Percentiles rank a stretch among this genome's conserved stretches.
These are phyloP conservation scores for Helenozyma rhizophorensis DNA, from an alignment of 805 yeast species.

Conservation along the genomic window DNA sequence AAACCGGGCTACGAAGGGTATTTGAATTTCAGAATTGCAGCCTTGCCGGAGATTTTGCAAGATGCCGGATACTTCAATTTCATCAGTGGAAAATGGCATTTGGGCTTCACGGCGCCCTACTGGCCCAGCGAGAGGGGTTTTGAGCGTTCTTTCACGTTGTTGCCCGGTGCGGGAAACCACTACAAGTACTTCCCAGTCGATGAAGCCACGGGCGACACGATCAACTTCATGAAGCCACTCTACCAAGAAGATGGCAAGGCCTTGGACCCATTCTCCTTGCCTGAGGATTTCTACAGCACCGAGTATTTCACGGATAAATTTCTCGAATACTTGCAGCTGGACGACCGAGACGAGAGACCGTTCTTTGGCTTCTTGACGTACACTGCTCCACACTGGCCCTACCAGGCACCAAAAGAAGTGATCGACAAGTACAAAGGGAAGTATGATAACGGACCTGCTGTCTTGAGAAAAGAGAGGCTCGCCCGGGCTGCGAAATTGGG, in stretches of 20 bases:
- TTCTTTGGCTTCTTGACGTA: conserved; percentile 52
- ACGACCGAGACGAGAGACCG: conserved; percentile 40
- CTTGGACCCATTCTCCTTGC: conserved; percentile 35
- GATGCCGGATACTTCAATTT: conserved; percentile 50
- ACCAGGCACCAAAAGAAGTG: conserved; percentile 50
- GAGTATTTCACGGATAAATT: conserved; percentile 42
- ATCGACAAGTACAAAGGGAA: conserved; percentile 45
- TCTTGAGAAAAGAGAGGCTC: conserved; percentile 36
- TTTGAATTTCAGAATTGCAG: conserved; percentile 47
- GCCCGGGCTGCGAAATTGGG: conserved; percentile 41
- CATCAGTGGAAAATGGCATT: conserved; percentile 59
- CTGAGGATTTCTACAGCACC: conserved; percentile 47
- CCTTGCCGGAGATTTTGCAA: conserved; percentile 47
- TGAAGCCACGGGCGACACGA: conserved; percentile 20
- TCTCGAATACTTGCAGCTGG: conserved; percentile 30
- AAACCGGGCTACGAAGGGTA: conserved; percentile 57
- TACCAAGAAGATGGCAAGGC: conserved; percentile 36
- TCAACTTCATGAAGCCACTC: conserved; percentile 34
- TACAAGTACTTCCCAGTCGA: conserved; percentile 42
- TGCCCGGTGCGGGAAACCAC: conserved; percentile 59
- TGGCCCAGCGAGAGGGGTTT: conserved; percentile 50
- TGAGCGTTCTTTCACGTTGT: conserved; percentile 44
- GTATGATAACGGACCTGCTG: conserved; percentile 48
- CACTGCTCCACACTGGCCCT: conserved; percentile 68
- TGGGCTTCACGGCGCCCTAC: conserved; percentile 44